Evolutionary conservation across 2,329 filamentous ascomycete genomes (phyloP).

Genomic region (Diplocarpon rosae): DNA sequence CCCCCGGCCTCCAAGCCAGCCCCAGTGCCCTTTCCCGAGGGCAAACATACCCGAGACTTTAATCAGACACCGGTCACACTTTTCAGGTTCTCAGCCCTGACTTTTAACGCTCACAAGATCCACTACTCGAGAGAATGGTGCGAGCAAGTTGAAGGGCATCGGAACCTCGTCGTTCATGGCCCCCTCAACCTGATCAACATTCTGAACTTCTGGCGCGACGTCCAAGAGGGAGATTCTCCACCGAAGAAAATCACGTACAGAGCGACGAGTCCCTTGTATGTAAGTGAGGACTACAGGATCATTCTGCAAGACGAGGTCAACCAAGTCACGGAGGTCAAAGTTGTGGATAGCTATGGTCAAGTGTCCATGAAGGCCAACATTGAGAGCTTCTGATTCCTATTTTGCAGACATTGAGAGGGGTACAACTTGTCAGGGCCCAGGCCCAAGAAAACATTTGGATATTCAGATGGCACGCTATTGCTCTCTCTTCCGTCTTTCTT

Average conservation of each 20-base stretch:
- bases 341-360: conserved; percentile 23
- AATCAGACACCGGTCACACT: conserved; percentile 31
- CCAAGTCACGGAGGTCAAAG: conserved; percentile 18
- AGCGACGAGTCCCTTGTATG: conserved; percentile 39
- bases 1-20: conserved; percentile 11
- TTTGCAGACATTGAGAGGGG: too few species aligned
- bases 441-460: too few species aligned
- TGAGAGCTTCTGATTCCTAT: conserved; percentile 8
- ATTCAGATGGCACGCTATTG: too few species aligned
- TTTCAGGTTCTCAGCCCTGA: conserved; percentile 75
- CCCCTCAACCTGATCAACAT: conserved; percentile 66
- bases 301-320: conserved; percentile 30
- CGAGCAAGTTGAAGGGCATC: conserved; percentile 43
- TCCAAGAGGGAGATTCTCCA: conserved; percentile 21
- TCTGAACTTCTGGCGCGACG: conserved; percentile 54
- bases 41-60: conserved; percentile 24
- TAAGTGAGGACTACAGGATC: conserved; percentile 35
- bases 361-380: conserved; percentile 27
- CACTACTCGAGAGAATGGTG: conserved; percentile 58
- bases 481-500: too few species aligned
- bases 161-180: conserved; percentile 65
- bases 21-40: conserved; percentile 13
- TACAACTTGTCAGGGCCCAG: too few species aligned
- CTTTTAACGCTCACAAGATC: conserved; percentile 78
- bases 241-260: conserved; percentile 36